Percentiles rank a stretch among this genome's conserved stretches.
Evolutionary conservation across 305 asterid species (phyloP).

Genomic region (Solanum hybrid): DNA sequence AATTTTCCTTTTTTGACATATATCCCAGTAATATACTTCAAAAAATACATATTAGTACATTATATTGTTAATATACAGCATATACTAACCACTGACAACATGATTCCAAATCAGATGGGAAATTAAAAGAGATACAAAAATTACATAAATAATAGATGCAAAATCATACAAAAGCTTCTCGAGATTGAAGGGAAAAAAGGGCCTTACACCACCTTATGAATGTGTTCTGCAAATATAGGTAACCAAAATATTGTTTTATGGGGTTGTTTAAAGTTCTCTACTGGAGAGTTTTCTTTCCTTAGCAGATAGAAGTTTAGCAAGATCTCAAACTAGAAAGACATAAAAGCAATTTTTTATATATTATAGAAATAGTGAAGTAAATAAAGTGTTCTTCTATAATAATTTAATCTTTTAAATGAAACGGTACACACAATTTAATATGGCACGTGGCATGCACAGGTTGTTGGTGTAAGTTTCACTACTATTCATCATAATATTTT

Average conservation of each 20-base stretch:
- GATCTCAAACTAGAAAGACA: neutral
- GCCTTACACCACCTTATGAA: neutral
- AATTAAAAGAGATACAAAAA: neutral
- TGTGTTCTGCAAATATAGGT: neutral
- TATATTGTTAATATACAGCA: neutral
- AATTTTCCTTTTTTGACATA: neutral
- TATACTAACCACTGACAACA: neutral
- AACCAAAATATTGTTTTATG: neutral
- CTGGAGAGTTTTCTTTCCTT: neutral
- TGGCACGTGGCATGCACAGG: neutral
- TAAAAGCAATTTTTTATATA: neutral
- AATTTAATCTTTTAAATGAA: neutral
- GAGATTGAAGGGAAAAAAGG: neutral
- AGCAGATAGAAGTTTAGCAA: neutral
- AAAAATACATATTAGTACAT: neutral
- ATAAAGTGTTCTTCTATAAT: neutral
- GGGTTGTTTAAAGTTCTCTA: neutral
- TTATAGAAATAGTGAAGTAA: neutral
- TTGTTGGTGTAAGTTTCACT: neutral
- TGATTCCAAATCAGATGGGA: neutral
- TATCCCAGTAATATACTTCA: neutral
- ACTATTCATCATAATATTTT: neutral
- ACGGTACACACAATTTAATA: neutral
- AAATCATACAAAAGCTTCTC: neutral
- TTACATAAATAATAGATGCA: neutral